Evolutionary conservation across 176 grass and related monocot species (phyloP), one percentile per base, ranked within the genome.

Genomic region (Carex littledalei): DNA sequence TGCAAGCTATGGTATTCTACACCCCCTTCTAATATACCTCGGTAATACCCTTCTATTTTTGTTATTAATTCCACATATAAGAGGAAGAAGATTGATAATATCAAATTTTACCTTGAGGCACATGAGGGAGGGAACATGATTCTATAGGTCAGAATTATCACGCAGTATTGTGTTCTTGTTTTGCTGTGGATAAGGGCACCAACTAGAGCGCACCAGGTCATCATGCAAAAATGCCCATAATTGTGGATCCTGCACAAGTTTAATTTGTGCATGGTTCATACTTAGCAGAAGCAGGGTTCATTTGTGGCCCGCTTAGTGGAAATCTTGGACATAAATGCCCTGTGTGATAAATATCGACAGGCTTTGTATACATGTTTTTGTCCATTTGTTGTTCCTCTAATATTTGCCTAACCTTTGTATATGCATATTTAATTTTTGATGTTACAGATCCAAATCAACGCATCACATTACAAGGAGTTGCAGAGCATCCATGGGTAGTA

Each of bases 401-500:
- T 84, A 20, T 6, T 65, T 88, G 21, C 18, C 22, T 55, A 55
- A 77, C 47, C 14, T 63, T 22, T 63, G n/a, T 60, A 60, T 20
- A n/a, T 75, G 43, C 43, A 75, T 50, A 24, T 52, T 76, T 31
- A 29, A 70, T 41, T 31, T 31, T 53, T 77, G 9, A 77, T 77
- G 50, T 60, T 55, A 56, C 86, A 94, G 92, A 94, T 90, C 94
- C 91, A 16, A 63, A 63, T 63, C 49, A 88, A 43, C 94, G 91
- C 7, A 88, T 93, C 18, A 93, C 90, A 39, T 87, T 97, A 84
- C 87, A 88, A 86, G 86, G 81, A 75, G 91, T 81, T 13, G 87
- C 91, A 29, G 87, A 87, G 83, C 94, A 97, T 93, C 89, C 88
- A 80, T 93, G 92, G 94, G 90, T 97, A 67, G 85, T 87, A 78